A percentile compares a stretch with the other conserved stretches of the same genome.
These are phyloP conservation scores for Yarrowia sp. DNA, from an alignment of 805 yeast species.

Conservation along the genomic window DNA sequence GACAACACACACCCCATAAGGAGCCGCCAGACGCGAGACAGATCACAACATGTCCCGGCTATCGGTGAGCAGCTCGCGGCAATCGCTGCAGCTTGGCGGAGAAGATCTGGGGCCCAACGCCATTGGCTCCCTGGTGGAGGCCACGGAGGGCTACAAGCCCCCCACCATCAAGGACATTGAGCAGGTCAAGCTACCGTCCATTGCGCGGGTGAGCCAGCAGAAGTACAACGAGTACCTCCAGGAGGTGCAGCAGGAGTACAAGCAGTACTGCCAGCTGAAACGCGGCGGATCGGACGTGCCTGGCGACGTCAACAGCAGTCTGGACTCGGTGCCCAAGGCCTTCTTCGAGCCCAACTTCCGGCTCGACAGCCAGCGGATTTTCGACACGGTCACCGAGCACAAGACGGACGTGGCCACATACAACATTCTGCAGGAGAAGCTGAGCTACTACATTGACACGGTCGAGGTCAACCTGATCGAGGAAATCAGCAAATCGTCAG, in stretches of 20 bases:
- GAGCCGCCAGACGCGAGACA: neutral
- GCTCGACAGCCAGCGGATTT: conserved; percentile 83
- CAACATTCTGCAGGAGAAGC: conserved; percentile 65
- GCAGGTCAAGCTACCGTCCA: conserved; percentile 23
- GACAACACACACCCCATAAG: conserved; percentile 13
- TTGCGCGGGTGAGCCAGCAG: conserved; percentile 5
- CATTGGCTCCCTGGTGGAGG: conserved; percentile 24
- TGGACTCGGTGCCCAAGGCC: conserved; percentile 56
- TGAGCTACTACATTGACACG: conserved; percentile 78
- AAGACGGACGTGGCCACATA: conserved; percentile 51
- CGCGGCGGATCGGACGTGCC: conserved; percentile 4
- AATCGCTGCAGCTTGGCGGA: conserved; percentile 15
- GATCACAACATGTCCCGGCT: conserved; percentile 19
- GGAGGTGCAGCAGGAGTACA: conserved; percentile 17
- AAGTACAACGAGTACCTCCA: conserved; percentile 19
- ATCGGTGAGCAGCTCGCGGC: conserved; percentile 24
- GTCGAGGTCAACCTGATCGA: conserved; percentile 77
- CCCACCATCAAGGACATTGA: conserved; percentile 26
- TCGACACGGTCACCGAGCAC: conserved; percentile 68
- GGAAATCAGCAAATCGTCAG: conserved; percentile 82
- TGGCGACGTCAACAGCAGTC: neutral
- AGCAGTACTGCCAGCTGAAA: conserved; percentile 12
- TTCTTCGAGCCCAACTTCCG: conserved; percentile 68
- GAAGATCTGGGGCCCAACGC: conserved; percentile 22
- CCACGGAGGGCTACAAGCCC: conserved; percentile 13